These are phyloP conservation scores for Schizophyllum amplum DNA, from an alignment of 1,284 basidiomycete genomes.

Conservation along the genomic window DNA sequence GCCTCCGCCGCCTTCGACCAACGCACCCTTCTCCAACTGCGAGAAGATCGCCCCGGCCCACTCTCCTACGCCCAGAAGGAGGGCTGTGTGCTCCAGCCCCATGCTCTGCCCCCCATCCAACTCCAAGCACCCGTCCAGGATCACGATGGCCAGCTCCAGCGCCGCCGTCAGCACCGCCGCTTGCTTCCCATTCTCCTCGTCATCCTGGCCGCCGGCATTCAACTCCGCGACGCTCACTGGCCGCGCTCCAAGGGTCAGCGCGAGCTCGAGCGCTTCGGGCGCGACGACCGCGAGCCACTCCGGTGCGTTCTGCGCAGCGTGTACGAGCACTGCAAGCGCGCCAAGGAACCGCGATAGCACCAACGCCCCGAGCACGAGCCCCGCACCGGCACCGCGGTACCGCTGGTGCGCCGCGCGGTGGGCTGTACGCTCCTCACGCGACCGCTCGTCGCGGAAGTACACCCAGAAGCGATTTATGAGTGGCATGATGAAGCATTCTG, in stretches of 20 bases:
- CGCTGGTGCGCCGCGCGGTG: conserved; percentile 36
- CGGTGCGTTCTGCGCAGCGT: conserved; percentile 72
- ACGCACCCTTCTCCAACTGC: conserved; percentile 56
- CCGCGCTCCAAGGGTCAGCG: conserved; percentile 65
- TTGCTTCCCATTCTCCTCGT: conserved; percentile 30
- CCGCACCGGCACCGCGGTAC: conserved; percentile 70
- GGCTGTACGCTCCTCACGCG: conserved; percentile 61
- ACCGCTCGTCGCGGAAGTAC: conserved; percentile 78
- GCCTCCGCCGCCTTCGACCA: conserved; percentile 60
- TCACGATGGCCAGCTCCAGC: conserved; percentile 70
- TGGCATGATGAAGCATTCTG: conserved; percentile 82
- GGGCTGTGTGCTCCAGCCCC: conserved; percentile 62
- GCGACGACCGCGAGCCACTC: conserved; percentile 76
- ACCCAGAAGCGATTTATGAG: conserved; percentile 87
- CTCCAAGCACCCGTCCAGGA: conserved; percentile 69
- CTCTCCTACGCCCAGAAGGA: conserved; percentile 69
- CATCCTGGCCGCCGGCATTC: conserved; percentile 34
- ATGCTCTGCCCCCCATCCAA: conserved; percentile 71
- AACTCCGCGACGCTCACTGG: conserved; percentile 44
- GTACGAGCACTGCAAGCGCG: conserved; percentile 74
- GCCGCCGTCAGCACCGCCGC: conserved; percentile 67
- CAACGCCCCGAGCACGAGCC: conserved; percentile 70
- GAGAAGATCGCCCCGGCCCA: conserved; percentile 75
- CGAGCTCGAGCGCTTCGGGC: conserved; percentile 77
- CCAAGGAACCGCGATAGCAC: conserved; percentile 69